Evolutionary conservation across 108 stramenopile species (phyloP), one percentile per base, ranked within the genome.

Genomic region (Skeletonema menzelii): DNA sequence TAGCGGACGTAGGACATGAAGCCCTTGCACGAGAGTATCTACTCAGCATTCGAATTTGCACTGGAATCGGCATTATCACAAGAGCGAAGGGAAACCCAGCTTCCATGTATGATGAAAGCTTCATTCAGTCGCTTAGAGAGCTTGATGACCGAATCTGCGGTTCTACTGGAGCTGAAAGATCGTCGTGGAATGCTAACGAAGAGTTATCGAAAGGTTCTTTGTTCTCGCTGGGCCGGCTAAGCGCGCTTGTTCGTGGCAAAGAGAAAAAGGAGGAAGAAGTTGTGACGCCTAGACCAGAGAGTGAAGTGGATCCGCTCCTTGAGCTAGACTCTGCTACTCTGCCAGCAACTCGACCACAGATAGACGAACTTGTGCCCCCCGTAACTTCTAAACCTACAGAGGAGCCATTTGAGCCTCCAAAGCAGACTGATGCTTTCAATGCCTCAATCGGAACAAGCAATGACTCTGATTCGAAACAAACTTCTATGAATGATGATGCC

Each of bases 1-100:
- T 94, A 27, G 87, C 82, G 2, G 93, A 96, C 58, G 67, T 65
- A 26, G 95, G 95, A 1, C 60, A 80, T 26, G 70, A 68, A 17
- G 71, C 74, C 13, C 76, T 75, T 34, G 92, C 95, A 20, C 65
- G 67, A 44, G 24, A 59, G 12, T 90, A 91, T 65, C 42, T 90
- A 19, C 35, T 80, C 12, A 85, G 86, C 70, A 72, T 94, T 65
- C 81, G 86, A 13, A 15, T 63, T 2, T 71, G 83, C 32, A 77
- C 78, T 24, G 84, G 83, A 14, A 71, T 86, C 3, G 49, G 58
- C 8, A 47, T 26, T 13, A 58, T 65, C 44, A 30, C 31, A 15
- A 62, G 59, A 5, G 58, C 22, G 40, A 30, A 58, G 40, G 53
- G 34, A 26, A 24, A 20, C 56, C 27, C 28, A 6, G 68, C 62